Evolutionary conservation across 75 land plant species (phyloP).

Genomic region (Cryptomeria japonica): DNA sequence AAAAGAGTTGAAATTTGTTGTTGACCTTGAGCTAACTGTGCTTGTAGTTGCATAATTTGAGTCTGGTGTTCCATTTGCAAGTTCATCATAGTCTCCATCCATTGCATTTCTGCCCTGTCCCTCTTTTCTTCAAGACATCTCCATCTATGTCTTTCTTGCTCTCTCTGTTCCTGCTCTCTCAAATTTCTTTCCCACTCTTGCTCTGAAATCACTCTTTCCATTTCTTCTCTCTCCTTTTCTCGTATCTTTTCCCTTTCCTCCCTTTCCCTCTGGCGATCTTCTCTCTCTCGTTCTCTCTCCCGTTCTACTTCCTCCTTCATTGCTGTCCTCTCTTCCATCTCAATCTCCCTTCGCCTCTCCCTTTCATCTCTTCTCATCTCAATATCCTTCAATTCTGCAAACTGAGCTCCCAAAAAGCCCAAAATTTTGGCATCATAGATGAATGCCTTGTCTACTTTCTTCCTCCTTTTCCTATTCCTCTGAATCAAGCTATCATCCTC

Average conservation of each 20-base stretch:
- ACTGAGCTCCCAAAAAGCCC: slow-evolving; percentile 12
- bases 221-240: slow-evolving; percentile 14
- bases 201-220: slow-evolving; percentile 8
- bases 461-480: slow-evolving; percentile 10
- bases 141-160: slow-evolving; percentile 7
- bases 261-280: slow-evolving; percentile 12
- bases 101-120: slow-evolving; percentile 9
- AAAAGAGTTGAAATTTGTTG: slow-evolving; percentile 14
- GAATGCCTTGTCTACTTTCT: slow-evolving; percentile 6
- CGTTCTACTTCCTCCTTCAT: slow-evolving; percentile 6
- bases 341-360: slow-evolving; percentile 12
- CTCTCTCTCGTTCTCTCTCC: slow-evolving; percentile 12
- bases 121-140: slow-evolving; percentile 9
- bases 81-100: slow-evolving; percentile 13
- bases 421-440: slow-evolving; percentile 11
- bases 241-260: slow-evolving; percentile 12
- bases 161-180: slow-evolving; percentile 1
- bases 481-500: slow-evolving; percentile 11
- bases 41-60: slow-evolving; percentile 12
- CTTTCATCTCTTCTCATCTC: slow-evolving; percentile 13
- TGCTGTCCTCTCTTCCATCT: slow-evolving; percentile 9
- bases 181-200: slow-evolving; percentile 5
- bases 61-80: slow-evolving; percentile 13
- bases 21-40: slow-evolving; percentile 17
- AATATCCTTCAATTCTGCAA: slow-evolving; percentile 7